phyloP scores from a whole-genome alignment of 1,284 basidiomycete genomes.

The Schizophyllum amplum region DNA sequence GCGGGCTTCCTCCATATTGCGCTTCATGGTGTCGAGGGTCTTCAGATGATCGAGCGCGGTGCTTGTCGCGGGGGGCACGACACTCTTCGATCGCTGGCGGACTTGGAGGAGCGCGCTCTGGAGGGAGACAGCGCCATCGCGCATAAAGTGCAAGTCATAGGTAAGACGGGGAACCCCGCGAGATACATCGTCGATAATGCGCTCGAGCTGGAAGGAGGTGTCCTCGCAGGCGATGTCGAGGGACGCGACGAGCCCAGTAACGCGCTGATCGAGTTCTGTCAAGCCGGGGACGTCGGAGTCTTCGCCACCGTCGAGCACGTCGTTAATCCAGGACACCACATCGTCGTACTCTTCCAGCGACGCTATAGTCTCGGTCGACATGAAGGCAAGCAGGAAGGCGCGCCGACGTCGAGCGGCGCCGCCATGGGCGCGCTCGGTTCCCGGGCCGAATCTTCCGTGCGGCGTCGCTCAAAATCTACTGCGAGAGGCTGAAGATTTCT shows the following conservation, averaged over 20 bases:
- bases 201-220: constrained; percentile 77
- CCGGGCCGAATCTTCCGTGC: no score
- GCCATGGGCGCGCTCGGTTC: no score
- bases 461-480: no score
- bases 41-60: constrained; percentile 66
- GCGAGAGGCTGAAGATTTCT: no score
- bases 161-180: constrained; percentile 80
- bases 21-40: constrained; percentile 75
- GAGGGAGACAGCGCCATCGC: constrained; percentile 77
- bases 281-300: constrained; percentile 35
- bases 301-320: constrained; percentile 34
- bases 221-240: constrained; percentile 83
- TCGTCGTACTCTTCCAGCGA: constrained; percentile 41
- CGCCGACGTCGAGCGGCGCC: no score
- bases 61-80: constrained; percentile 45
- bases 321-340: constrained; percentile 61
- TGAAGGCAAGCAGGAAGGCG: not conserved
- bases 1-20: constrained; percentile 64
- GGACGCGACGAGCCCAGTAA: constrained; percentile 64
- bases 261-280: constrained; percentile 62
- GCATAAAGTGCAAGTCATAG: constrained; percentile 94
- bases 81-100: constrained; percentile 39
- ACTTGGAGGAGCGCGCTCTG: constrained; percentile 56
- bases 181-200: constrained; percentile 84
- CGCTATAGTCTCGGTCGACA: constrained; percentile 14